These are phyloP conservation scores for Beta lomatogona DNA, from an alignment of 179 eudicot genomes.

Conservation along the genomic window DNA sequence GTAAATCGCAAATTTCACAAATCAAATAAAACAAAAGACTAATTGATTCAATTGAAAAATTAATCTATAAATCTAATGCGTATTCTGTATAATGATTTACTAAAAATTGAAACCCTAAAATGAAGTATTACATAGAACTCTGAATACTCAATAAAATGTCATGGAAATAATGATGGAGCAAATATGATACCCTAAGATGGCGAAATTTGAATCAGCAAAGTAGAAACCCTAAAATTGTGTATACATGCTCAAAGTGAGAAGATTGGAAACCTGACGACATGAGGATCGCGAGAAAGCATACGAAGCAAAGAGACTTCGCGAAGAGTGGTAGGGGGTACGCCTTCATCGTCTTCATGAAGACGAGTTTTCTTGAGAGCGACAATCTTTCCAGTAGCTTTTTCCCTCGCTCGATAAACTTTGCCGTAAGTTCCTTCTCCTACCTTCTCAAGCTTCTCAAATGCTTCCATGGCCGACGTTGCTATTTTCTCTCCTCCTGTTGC, in stretches of 20 bases:
- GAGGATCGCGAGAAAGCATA: slow-evolving; percentile 94
- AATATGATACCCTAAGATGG: neutral
- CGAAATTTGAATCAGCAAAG: neutral
- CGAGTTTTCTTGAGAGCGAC: slow-evolving; percentile 95
- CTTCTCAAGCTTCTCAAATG: slow-evolving; percentile 94
- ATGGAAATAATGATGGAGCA: neutral
- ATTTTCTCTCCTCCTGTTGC: slow-evolving; percentile 16
- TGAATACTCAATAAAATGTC: too few relatives aligned
- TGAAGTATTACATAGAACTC: neutral
- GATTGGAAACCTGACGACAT: slow-evolving; percentile 61
- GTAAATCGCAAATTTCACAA: too few relatives aligned
- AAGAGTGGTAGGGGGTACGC: slow-evolving; percentile 96
- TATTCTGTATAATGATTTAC: too few relatives aligned
- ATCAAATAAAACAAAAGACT: too few relatives aligned
- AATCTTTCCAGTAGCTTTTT: slow-evolving; percentile 80
- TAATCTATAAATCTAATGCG: too few relatives aligned
- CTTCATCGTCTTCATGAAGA: slow-evolving; percentile 92
- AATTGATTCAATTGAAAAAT: too few relatives aligned
- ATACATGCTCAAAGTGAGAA: neutral
- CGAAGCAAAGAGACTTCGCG: slow-evolving; percentile 88
- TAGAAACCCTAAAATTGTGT: neutral
- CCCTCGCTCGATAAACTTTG: slow-evolving; percentile 87
- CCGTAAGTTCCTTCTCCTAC: slow-evolving; percentile 98
- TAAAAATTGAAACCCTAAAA: neutral
- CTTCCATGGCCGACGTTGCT: slow-evolving; percentile 69